Base-by-base conservation (phyloP, 495 filamentous ascomycete genomes). In the Hypoxylon intermedium region DNA sequence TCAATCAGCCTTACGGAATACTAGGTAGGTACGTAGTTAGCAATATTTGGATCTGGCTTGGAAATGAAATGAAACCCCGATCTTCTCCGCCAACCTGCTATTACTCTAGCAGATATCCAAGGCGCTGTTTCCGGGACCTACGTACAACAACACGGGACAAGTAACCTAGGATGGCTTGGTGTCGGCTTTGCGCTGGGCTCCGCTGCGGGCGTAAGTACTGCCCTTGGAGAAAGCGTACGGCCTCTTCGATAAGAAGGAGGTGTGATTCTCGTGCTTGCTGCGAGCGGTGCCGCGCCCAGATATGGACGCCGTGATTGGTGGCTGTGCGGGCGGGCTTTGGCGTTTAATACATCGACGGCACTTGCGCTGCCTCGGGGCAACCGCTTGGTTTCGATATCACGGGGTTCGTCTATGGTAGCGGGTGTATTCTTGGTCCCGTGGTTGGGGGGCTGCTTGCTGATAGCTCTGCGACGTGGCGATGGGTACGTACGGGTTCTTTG, bases 391-490 rank as follows among this genome's bases (percentile, higher is more conserved):
- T 83, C 20, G 74, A 70, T 20, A 53, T 72, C 9, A 71, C 67
- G 6, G 68, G 65, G 0, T 52, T 73, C 6, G 56, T 63, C 15
- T 83, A 77, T 76, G 83, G 81, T 18, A 24, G 75, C 0, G 79
- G 79, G 13, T 77, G 65, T 1, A 73, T 80, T 1, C 66, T 83
- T 0, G 84, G 82, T 12, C 85, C 83, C n/a, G 69, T 86, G 51
- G 71, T 87, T 46, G 85, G 85, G 0, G 84, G 83, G 12, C 78
- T 77, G 5, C 85, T 87, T 46, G 65, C 72, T 28, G 76, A 83
- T 37, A 77, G 67, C 43, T 41, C 33, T 15, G 72, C 75, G 9
- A 75, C 67, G 5, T 83, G 78, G 79, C 67, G 82, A 9, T 83
- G 80, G 31, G 31, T 34, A 34, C 3, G 31, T 34, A 6, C 12